Conservation (phyloP, 129 eudicot genomes). For the Daucus carota region DNA sequence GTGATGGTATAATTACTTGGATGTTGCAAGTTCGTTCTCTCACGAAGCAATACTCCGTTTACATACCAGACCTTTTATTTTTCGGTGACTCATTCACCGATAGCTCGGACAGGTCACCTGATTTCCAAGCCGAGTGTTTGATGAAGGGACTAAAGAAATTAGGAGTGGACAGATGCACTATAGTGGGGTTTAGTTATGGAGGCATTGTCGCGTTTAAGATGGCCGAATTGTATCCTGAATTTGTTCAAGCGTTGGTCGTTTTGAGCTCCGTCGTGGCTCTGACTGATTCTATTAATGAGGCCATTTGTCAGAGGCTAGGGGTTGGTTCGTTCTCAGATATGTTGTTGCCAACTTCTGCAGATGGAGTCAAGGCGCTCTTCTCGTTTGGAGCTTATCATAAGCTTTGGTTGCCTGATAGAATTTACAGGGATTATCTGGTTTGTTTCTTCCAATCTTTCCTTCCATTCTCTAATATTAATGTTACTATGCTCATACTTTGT, state of each 20-base stretch:
- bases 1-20: conserved; percentile 86
- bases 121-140: conserved; percentile 73
- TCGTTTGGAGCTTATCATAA: conserved; percentile 61
- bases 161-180: conserved; percentile 52
- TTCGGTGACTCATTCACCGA: conserved; percentile 68
- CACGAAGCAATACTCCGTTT: conserved; percentile 60
- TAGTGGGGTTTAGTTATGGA: conserved; percentile 92
- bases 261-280: conserved; percentile 68
- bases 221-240: conserved; percentile 64
- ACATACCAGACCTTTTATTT: conserved; percentile 85
- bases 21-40: conserved; percentile 58
- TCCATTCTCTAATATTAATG: background rate
- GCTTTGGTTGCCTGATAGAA: conserved; percentile 81
- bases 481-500: background rate
- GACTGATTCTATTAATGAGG: conserved; percentile 62
- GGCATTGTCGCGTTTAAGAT: conserved; percentile 88
- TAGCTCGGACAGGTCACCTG: conserved; percentile 54
- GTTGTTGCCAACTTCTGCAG: conserved; percentile 69
- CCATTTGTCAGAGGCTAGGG: conserved; percentile 47
- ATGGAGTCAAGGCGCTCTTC: conserved; percentile 59
- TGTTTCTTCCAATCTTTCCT: background rate
- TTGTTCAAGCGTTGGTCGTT: conserved; percentile 59
- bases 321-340: conserved; percentile 62
- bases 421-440: conserved; percentile 78
- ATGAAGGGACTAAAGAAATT: conserved; percentile 44